Conservation (phyloP, 1,284 basidiomycete genomes). For the Boletus mariae region DNA sequence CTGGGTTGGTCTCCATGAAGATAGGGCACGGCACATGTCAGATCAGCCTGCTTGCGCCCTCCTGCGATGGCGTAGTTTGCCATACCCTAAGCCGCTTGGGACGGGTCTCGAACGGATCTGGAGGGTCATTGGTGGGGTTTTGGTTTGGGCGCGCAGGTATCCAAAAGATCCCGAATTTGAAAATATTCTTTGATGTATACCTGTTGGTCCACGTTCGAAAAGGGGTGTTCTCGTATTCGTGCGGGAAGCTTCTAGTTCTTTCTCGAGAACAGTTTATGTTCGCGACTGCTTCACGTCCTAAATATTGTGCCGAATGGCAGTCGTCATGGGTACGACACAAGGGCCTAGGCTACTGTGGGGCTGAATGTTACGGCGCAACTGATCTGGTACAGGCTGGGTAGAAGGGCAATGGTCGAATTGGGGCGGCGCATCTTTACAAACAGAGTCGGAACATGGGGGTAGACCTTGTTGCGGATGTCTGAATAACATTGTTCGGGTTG, state of each 20-base stretch:
- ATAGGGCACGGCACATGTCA: neutral
- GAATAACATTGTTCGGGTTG: neutral
- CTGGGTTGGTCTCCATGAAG: too few relatives aligned
- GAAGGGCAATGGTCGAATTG: too few relatives aligned
- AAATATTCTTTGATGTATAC: too few relatives aligned
- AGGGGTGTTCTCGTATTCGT: too few relatives aligned
- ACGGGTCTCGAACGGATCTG: neutral
- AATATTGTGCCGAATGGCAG: neutral
- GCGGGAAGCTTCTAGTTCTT: too few relatives aligned
- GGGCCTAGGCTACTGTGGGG: neutral
- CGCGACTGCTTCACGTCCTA: neutral
- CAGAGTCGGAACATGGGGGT: neutral
- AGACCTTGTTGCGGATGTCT: neutral
- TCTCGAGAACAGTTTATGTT: neutral
- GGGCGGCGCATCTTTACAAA: too few relatives aligned
- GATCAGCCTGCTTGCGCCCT: neutral
- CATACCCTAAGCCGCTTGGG: too few relatives aligned
- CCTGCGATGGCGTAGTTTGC: neutral
- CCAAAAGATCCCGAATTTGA: too few relatives aligned
- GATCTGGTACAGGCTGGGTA: neutral
- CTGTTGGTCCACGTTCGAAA: too few relatives aligned
- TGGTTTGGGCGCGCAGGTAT: too few relatives aligned
- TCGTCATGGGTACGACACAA: neutral
- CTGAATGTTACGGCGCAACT: neutral
- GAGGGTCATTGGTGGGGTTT: too few relatives aligned